Evolutionary conservation across 352 stramenopile species (phyloP).

Genomic region (Globisporangium solare): DNA sequence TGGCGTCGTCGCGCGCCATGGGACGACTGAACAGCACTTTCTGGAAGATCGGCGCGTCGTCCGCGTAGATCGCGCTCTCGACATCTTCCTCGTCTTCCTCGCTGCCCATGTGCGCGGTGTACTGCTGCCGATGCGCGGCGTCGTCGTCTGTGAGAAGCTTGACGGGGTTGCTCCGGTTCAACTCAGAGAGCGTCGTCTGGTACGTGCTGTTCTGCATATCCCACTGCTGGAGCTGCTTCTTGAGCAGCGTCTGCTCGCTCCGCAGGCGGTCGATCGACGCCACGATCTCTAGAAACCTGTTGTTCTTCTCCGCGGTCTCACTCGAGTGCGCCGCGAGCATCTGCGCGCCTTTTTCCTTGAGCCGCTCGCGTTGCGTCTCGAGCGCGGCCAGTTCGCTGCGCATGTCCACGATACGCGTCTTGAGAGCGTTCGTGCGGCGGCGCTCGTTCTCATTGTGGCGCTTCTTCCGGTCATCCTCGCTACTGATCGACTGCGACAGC

Average conservation of each 20-base stretch:
- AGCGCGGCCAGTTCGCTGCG: conserved; percentile 44
- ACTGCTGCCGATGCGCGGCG: background rate
- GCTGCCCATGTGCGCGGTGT: background rate
- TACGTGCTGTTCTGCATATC: conserved; percentile 58
- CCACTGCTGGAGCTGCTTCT: conserved; percentile 23
- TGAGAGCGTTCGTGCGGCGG: conserved; percentile 47
- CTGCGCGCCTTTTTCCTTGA: conserved; percentile 19
- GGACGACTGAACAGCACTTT: conserved; percentile 37
- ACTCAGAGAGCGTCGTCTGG: conserved; percentile 50
- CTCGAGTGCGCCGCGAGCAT: background rate
- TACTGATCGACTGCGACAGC: background rate
- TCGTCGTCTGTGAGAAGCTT: background rate
- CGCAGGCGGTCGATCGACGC: conserved; percentile 43
- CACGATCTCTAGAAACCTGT: conserved; percentile 28
- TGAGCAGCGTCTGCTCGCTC: conserved; percentile 31
- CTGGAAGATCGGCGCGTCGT: conserved; percentile 42
- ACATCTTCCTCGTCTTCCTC: conserved; percentile 9
- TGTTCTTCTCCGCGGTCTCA: conserved; percentile 11
- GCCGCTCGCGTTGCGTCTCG: conserved; percentile 32
- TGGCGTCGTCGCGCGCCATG: conserved; percentile 31
- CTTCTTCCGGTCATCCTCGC: conserved; percentile 36
- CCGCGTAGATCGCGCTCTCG: conserved; percentile 10
- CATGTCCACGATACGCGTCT: conserved; percentile 41
- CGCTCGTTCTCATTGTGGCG: conserved; percentile 65
- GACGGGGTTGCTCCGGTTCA: conserved; percentile 2